phyloP scores from a whole-genome alignment of 2,329 filamentous ascomycete genomes.

The Nemania sp. region DNA sequence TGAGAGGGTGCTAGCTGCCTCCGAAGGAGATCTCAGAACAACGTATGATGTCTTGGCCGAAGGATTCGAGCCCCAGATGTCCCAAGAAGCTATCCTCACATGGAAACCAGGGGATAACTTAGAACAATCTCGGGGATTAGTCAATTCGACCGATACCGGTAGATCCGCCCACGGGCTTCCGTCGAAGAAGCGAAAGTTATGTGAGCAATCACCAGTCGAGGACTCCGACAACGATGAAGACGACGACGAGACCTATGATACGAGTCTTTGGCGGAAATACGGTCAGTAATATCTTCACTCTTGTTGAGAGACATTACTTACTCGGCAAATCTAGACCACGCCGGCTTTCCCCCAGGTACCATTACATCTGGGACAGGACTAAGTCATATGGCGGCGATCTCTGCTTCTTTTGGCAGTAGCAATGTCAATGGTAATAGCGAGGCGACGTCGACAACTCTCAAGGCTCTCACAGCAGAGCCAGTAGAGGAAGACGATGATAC shows the following conservation, averaged over 20 bases:
- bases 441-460: conserved; percentile 32
- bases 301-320: conserved; percentile 23
- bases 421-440: conserved; percentile 37
- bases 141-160: not conserved
- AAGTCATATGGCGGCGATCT: conserved; percentile 41
- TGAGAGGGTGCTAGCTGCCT: conserved; percentile 43
- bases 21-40: conserved; percentile 42
- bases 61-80: conserved; percentile 40
- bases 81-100: conserved; percentile 28
- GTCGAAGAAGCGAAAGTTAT: conserved; percentile 33
- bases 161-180: not conserved
- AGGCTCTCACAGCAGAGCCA: conserved; percentile 21
- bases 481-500: conserved; percentile 31
- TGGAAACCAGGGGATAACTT: conserved; percentile 8
- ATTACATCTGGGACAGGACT: conserved; percentile 45
- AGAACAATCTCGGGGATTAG: not conserved
- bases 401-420: conserved; percentile 36
- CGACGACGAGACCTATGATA: conserved; percentile 27
- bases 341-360: conserved; percentile 47
- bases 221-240: conserved; percentile 35
- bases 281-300: conserved; percentile 22
- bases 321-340: conserved; percentile 39
- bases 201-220: conserved; percentile 27
- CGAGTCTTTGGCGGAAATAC: conserved; percentile 17
- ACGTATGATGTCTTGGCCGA: conserved; percentile 46